Percentiles rank a stretch among this genome's conserved stretches.
These are phyloP conservation scores for Linaria vulgaris DNA, from an alignment of 257 asterid species.

Conservation along the genomic window DNA sequence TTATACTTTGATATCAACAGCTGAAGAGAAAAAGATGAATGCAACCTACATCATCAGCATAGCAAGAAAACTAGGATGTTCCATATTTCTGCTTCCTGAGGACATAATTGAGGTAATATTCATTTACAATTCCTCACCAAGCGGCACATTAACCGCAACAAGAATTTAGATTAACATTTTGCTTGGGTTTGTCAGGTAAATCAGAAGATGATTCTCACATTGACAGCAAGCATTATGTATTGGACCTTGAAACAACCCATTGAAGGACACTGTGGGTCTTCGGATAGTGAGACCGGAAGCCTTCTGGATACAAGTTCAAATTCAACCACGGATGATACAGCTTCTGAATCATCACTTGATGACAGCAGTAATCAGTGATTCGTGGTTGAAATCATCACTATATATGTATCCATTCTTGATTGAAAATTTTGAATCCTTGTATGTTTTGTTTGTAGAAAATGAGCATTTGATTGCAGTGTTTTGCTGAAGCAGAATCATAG, in stretches of 20 bases:
- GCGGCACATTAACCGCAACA: background rate
- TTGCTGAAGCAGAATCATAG: slow-evolving; percentile 31
- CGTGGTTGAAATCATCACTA: slow-evolving; percentile 9
- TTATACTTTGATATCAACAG: slow-evolving; percentile 33
- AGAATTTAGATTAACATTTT: background rate
- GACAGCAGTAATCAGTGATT: slow-evolving; percentile 49
- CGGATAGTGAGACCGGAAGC: slow-evolving; percentile 60
- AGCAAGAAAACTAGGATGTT: slow-evolving; percentile 98
- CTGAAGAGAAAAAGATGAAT: slow-evolving; percentile 87
- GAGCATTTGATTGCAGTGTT: slow-evolving; percentile 36
- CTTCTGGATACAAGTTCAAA: slow-evolving; percentile 53
- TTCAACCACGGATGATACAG: slow-evolving; percentile 69
- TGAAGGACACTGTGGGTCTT: slow-evolving; percentile 46
- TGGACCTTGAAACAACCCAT: slow-evolving; percentile 59
- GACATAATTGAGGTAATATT: slow-evolving; percentile 82
- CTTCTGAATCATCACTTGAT: slow-evolving; percentile 84
- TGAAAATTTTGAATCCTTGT: slow-evolving; percentile 41
- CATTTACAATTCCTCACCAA: background rate
- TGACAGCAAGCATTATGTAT: slow-evolving; percentile 73
- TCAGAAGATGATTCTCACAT: slow-evolving; percentile 75
- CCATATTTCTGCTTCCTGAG: slow-evolving; percentile 89
- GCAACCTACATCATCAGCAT: slow-evolving; percentile 89
- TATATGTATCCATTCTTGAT: slow-evolving; percentile 39
- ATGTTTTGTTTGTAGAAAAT: slow-evolving; percentile 33
- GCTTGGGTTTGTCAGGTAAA: slow-evolving; percentile 45